phyloP scores from a whole-genome alignment of 805 yeast genomes.

The Ogataea wickerhamii region DNA sequence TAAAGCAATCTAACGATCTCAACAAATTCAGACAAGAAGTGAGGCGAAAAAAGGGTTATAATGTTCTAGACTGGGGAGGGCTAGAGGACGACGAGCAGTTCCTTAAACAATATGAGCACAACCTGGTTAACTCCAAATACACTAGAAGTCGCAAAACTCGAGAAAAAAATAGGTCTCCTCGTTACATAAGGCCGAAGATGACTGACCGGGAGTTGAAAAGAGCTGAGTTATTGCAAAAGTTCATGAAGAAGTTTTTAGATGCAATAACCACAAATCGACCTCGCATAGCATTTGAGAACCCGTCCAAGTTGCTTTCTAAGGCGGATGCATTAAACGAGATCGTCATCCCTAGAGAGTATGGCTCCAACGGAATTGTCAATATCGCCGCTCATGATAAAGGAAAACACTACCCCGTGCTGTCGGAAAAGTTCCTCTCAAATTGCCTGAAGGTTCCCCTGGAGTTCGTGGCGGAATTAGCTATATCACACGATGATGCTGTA shows the following conservation, averaged over 20 bases:
- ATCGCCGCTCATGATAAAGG: constrained; percentile 31
- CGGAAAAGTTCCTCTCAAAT: constrained; percentile 49
- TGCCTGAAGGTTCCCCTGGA: constrained; percentile 45
- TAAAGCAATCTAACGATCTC: constrained; percentile 3
- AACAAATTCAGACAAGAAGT: neutral
- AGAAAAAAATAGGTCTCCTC: constrained; percentile 3
- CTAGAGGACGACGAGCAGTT: constrained; percentile 3
- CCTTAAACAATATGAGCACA: constrained; percentile 2
- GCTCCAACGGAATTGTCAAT: constrained; percentile 26
- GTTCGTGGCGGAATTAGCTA: constrained; percentile 42
- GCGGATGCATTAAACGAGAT: constrained; percentile 4
- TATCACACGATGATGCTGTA: constrained; percentile 46
- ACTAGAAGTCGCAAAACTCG: constrained; percentile 7
- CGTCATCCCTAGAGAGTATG: constrained; percentile 23
- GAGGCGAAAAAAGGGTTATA: neutral
- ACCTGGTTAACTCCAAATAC: constrained; percentile 5
- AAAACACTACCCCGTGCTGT: constrained; percentile 36
- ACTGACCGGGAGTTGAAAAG: constrained; percentile 18
- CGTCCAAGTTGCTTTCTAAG: constrained; percentile 1
- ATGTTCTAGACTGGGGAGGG: constrained; percentile 2
- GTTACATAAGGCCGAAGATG: constrained; percentile 8
- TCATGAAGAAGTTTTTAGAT: constrained; percentile 20
- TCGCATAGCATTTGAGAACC: constrained; percentile 21
- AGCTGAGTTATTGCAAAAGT: constrained; percentile 19
- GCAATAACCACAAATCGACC: constrained; percentile 24